Evolutionary conservation across 345 rosid species (phyloP).

Genomic region (Triadica sebifera): DNA sequence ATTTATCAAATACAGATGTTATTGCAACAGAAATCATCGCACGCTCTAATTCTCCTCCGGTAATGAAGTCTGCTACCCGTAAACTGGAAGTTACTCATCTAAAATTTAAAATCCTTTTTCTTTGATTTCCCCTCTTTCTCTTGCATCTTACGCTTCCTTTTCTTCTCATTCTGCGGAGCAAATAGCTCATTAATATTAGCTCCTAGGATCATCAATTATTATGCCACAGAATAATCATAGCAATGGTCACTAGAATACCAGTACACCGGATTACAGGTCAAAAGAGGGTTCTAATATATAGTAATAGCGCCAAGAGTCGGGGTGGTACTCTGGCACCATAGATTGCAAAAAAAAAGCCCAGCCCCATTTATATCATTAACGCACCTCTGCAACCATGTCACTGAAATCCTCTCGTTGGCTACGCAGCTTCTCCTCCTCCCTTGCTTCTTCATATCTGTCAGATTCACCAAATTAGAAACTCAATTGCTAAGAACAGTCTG

Average conservation of each 20-base stretch:
- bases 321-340: background rate
- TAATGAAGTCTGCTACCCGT: background rate
- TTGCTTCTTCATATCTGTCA: constrained; percentile 90
- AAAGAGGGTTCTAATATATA: background rate
- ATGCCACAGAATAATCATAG: too few relatives aligned
- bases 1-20: background rate
- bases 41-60: background rate
- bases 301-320: background rate
- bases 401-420: constrained; percentile 95
- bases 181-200: constrained; percentile 2
- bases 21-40: background rate
- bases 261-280: background rate
- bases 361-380: background rate
- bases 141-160: constrained; percentile 85
- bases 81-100: constrained; percentile 5
- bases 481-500: background rate
- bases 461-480: constrained; percentile 11
- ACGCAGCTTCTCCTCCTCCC: constrained; percentile 91
- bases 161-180: constrained; percentile 77
- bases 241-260: background rate
- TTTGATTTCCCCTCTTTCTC: constrained; percentile 94
- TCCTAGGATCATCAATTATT: too few relatives aligned
- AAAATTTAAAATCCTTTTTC: constrained; percentile 91
- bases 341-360: background rate
- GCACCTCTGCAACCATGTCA: constrained; percentile 98